A percentile compares a stretch with the other conserved stretches of the same genome.
Evolutionary conservation across 305 asterid genomes (phyloP).

Genomic region (Fraxinus latifolia): DNA sequence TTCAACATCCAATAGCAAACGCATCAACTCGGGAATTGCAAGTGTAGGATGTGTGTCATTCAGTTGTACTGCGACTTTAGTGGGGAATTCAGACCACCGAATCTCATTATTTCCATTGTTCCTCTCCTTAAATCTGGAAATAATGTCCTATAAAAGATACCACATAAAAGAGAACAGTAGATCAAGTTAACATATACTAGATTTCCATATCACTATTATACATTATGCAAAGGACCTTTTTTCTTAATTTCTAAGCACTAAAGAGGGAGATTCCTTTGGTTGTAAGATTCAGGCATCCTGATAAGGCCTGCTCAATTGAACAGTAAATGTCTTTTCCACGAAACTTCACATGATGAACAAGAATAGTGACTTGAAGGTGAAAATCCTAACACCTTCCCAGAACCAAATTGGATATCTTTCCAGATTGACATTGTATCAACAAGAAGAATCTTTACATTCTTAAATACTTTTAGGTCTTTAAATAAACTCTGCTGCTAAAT

Average conservation of each 20-base stretch:
- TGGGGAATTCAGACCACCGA: slow-evolving; percentile 82
- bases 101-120: slow-evolving; percentile 41
- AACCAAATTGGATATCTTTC: not conserved
- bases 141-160: slow-evolving; percentile 67
- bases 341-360: not conserved
- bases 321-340: not conserved
- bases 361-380: not conserved
- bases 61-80: slow-evolving; percentile 92
- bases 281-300: not conserved
- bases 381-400: not conserved
- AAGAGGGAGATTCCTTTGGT: slow-evolving; percentile 2
- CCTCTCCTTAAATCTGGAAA: slow-evolving; percentile 89
- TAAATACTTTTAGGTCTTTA: not conserved
- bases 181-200: slow-evolving; percentile 7
- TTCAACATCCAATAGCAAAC: slow-evolving; percentile 87
- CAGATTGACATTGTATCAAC: slow-evolving; percentile 3
- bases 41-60: slow-evolving; percentile 99
- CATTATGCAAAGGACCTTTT: slow-evolving; percentile 12
- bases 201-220: slow-evolving; percentile 21
- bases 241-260: slow-evolving; percentile 4
- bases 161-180: slow-evolving; percentile 18
- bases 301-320: slow-evolving; percentile 3
- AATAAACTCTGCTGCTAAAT: not conserved
- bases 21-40: slow-evolving; percentile 97
- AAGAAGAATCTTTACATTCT: not conserved